Conservation (phyloP, 768 basidiomycete species). For the Trametes villosa region DNA sequence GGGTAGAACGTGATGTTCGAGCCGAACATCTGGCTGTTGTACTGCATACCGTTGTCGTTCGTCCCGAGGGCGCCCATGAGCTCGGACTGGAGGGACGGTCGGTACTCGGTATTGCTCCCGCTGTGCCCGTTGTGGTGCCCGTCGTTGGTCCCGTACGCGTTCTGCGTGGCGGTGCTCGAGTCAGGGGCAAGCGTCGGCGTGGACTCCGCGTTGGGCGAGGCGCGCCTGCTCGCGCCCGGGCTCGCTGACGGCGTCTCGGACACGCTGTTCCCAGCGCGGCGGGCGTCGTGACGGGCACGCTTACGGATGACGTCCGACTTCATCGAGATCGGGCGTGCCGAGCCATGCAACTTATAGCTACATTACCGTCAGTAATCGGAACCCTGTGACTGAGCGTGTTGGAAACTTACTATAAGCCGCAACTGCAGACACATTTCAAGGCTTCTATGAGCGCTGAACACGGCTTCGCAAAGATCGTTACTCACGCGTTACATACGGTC, state of each 20-base stretch:
- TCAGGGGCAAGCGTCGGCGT: constrained; percentile 75
- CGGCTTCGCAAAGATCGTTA: constrained; percentile 27
- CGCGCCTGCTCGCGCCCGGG: constrained; percentile 72
- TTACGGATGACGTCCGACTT: constrained; percentile 91
- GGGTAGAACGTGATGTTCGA: constrained; percentile 53
- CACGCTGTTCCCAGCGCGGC: constrained; percentile 52
- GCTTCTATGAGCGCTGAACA: constrained; percentile 24
- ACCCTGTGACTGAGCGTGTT: background rate
- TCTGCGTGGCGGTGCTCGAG: constrained; percentile 56
- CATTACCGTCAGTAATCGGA: constrained; percentile 14
- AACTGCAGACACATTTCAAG: constrained; percentile 46
- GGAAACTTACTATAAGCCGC: constrained; percentile 69
- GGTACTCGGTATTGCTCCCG: constrained; percentile 38
- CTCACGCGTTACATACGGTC: constrained; percentile 89
- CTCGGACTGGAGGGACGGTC: constrained; percentile 51
- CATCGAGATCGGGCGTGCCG: constrained; percentile 87
- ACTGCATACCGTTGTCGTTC: constrained; percentile 24
- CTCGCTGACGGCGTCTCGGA: constrained; percentile 78
- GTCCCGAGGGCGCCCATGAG: constrained; percentile 51
- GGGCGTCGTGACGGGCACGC: constrained; percentile 80
- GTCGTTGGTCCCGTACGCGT: constrained; percentile 39
- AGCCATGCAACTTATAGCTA: constrained; percentile 83
- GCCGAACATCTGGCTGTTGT: constrained; percentile 34
- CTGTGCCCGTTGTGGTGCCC: constrained; percentile 39
- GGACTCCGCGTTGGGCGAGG: constrained; percentile 60